Evolutionary conservation across 225 moss, liverwort and hornwort genomes (phyloP).

Genomic region (Straminergon stramineum): DNA sequence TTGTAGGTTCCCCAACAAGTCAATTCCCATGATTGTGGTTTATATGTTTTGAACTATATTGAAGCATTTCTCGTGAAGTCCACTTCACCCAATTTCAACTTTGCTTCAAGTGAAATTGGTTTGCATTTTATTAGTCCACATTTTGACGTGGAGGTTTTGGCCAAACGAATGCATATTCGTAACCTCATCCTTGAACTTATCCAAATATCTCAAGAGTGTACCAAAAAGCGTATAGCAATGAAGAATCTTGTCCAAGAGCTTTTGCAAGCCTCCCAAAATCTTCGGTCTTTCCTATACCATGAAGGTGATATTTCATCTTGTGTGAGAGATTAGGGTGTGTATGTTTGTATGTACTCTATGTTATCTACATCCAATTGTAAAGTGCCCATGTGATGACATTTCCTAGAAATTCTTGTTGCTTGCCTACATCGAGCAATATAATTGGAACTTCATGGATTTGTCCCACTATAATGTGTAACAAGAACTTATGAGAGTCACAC

Average conservation of each 20-base stretch:
- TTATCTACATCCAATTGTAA: neutral
- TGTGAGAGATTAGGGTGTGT: no score
- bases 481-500: neutral
- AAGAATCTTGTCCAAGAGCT: neutral
- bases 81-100: neutral
- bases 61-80: neutral
- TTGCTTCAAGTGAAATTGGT: neutral
- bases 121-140: neutral
- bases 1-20: neutral
- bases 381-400: no score
- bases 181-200: neutral
- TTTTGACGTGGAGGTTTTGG: rapidly evolving
- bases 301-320: rapidly evolving
- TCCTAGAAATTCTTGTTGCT: neutral
- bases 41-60: neutral
- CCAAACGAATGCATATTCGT: neutral
- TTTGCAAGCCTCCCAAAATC: neutral
- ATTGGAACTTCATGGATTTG: neutral
- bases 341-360: neutral
- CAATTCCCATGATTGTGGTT: neutral
- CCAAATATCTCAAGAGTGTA: neutral
- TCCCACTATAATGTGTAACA: rapidly evolving
- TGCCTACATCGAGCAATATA: rapidly evolving
- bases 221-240: neutral
- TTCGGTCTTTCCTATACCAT: rapidly evolving